phyloP scores from a whole-genome alignment of 2,329 filamentous ascomycete species.

The Neoarthrinium moseri region DNA sequence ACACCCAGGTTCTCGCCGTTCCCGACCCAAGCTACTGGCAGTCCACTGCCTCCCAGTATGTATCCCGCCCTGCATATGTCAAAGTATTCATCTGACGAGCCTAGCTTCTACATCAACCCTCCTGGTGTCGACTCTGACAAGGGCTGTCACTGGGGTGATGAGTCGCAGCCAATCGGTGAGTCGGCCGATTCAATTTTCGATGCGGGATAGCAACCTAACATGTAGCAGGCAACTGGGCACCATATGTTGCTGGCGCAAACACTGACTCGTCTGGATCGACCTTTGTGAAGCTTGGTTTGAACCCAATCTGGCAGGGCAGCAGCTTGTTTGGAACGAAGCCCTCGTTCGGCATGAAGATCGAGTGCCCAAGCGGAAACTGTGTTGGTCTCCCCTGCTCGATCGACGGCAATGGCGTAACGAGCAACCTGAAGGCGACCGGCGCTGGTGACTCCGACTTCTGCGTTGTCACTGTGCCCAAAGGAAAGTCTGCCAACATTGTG shows the following conservation, averaged over 20 bases:
- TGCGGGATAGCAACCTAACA: neutral
- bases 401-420: constrained; percentile 61
- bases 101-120: constrained; percentile 74
- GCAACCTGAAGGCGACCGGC: constrained; percentile 52
- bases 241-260: constrained; percentile 76
- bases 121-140: constrained; percentile 60
- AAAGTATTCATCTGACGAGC: constrained; percentile 13
- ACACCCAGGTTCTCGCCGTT: constrained; percentile 63
- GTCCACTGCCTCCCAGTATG: constrained; percentile 71
- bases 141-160: constrained; percentile 72
- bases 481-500: constrained; percentile 65
- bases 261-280: constrained; percentile 63
- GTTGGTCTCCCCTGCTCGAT: constrained; percentile 75
- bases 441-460: constrained; percentile 72
- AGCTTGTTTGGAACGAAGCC: constrained; percentile 57
- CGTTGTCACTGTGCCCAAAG: constrained; percentile 71
- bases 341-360: constrained; percentile 67
- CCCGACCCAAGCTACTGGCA: constrained; percentile 71
- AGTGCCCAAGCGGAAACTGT: constrained; percentile 65
- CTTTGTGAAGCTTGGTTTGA: constrained; percentile 75
- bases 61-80: constrained; percentile 16
- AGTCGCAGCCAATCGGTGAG: constrained; percentile 56
- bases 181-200: neutral
- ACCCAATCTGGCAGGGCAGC: constrained; percentile 67
- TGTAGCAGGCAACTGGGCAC: constrained; percentile 61